Evolutionary conservation across 306 rosid species (phyloP).

Genomic region (Quercus variabilis): DNA sequence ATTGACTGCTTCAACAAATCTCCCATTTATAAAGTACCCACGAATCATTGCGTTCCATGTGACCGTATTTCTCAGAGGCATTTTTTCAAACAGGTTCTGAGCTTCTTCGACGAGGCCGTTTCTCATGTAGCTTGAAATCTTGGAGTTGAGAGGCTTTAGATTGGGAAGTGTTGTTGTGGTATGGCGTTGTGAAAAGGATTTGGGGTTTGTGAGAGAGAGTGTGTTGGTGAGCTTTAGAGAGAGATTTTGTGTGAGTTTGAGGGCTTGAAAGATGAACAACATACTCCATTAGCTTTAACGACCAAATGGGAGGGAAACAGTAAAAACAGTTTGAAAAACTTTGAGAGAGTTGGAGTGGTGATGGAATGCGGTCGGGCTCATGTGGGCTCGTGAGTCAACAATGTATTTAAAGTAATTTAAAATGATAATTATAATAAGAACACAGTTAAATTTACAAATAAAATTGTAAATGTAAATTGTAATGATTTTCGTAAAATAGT

Average conservation of each 20-base stretch:
- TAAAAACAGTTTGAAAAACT: neutral
- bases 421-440: no score
- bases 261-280: conserved; percentile 25
- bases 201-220: conserved; percentile 11
- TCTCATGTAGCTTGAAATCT: conserved; percentile 39
- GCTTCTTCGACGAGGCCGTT: conserved; percentile 36
- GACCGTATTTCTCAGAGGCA: conserved; percentile 40
- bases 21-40: conserved; percentile 32
- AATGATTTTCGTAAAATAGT: no score
- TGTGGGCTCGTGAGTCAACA: no score
- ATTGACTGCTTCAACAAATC: conserved; percentile 10
- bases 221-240: conserved; percentile 2
- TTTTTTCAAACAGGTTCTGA: conserved; percentile 45
- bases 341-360: no score
- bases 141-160: conserved; percentile 44
- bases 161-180: neutral
- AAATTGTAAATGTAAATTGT: no score
- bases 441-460: no score
- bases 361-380: no score
- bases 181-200: neutral
- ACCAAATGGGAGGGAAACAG: neutral
- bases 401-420: no score
- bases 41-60: conserved; percentile 54
- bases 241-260: conserved; percentile 20
- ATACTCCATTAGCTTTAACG: conserved; percentile 31